phyloP scores from a whole-genome alignment of 257 asterid genomes.

The Nyctanthes arbortristis region DNA sequence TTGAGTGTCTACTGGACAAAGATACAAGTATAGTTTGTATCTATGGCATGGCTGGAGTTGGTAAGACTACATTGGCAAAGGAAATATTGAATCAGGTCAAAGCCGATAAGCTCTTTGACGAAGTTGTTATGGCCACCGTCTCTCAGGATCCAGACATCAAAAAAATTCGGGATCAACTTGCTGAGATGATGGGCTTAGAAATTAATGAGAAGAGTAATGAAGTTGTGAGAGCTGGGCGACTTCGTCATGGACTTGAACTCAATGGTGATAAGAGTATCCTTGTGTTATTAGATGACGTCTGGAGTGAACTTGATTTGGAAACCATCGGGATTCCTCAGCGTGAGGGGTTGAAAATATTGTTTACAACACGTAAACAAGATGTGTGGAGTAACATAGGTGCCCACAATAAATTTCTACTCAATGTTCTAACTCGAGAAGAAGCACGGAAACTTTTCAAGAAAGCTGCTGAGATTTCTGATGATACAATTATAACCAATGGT shows the following conservation, averaged over 20 bases:
- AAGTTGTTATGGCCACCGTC: background rate
- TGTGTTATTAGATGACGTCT: background rate
- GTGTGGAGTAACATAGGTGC: background rate
- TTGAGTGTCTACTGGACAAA: background rate
- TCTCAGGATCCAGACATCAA: background rate
- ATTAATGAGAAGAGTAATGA: background rate
- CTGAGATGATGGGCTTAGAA: background rate
- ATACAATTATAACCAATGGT: background rate
- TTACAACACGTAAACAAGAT: background rate
- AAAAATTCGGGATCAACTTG: constrained; percentile 18
- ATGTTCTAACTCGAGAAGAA: constrained; percentile 21
- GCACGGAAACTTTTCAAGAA: constrained; percentile 30
- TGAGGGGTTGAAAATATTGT: background rate
- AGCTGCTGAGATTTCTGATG: constrained; percentile 13
- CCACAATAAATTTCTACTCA: background rate
- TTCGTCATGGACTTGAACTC: constrained; percentile 16
- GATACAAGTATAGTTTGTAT: background rate
- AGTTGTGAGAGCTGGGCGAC: constrained; percentile 20
- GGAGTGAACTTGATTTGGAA: background rate
- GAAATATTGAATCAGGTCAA: background rate
- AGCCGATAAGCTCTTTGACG: constrained; percentile 13
- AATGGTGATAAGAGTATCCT: background rate
- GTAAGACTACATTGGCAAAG: background rate
- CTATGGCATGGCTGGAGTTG: background rate
- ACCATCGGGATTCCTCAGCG: background rate